Base-by-base conservation (phyloP, 257 asterid genomes). In the Cynanchum wilfordii region DNA sequence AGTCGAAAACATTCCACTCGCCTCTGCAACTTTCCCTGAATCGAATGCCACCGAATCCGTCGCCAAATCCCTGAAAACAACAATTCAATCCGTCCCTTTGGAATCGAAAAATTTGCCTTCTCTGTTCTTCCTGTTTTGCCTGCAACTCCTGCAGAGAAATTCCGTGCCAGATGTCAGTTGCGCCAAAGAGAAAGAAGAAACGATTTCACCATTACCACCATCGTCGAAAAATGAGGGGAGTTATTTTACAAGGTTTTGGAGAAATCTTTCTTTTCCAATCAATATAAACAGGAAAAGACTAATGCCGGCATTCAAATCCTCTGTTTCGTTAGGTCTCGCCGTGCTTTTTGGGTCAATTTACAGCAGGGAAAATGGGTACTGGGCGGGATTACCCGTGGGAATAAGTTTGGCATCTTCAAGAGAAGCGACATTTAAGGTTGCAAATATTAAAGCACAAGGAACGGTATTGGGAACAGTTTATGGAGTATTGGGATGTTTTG, bases 351-450 rank as follows among this genome's bases (percentile, higher is more conserved):
- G 98, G 2, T 77, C 80, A 67, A 72, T 82, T 0, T 93, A 87
- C 8, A 90, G 95, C 86, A 93, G 83, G 79, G 90, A 81, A 63
- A 79, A 87, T 57, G 95, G 93, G 0, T 79, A 51, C 73, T 93
- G 98, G 98, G 80, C 98, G 0, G 98, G 97, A 12, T 82, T 93
- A 27, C 88, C 97, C 0, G 96, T 93, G 5, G 98, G 97, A 2
- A 77, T 90, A 68, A 87, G 90, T 79, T 79, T 87, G 0, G 92
- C 95, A 2, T 44, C 96, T 3, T 77, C 89, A 33, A 83, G 97
- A 71, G 96, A 89, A 74, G 95, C 96, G 7, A 89, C 97, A 0
- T 87, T 93, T 69, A 89, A 77, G 76, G 84, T 89, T 11, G 90
- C 97, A 0, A 93, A 93, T 33, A 33, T 86, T 6, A 90, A 90